Evolutionary conservation across 345 rosid species (phyloP).

Genomic region (Citrus reticulata): DNA sequence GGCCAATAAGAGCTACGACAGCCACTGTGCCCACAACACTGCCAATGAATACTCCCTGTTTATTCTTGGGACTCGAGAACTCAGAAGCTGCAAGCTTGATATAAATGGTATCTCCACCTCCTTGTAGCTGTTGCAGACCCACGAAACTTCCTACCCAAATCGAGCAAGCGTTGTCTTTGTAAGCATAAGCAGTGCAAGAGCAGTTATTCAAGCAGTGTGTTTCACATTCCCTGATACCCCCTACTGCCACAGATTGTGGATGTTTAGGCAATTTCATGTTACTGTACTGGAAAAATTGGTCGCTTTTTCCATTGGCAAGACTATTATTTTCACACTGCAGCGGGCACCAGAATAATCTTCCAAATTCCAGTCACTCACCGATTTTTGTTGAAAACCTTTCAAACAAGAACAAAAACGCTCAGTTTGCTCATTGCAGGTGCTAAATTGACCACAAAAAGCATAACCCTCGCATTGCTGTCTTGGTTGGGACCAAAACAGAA

Average conservation of each 20-base stretch:
- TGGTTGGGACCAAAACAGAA: too few relatives aligned
- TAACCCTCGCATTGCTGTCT: too few relatives aligned
- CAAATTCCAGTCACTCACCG: too few relatives aligned
- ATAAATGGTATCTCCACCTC: conserved; percentile 33
- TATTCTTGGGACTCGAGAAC: conserved; percentile 31
- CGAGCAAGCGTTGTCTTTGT: conserved; percentile 33
- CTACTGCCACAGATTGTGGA: conserved; percentile 8
- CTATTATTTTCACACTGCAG: conserved; percentile 33
- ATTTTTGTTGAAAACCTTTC: too few relatives aligned
- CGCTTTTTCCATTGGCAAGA: conserved; percentile 23
- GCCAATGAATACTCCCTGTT: conserved; percentile 31
- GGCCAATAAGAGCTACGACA: conserved; percentile 22
- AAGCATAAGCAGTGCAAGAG: conserved; percentile 67
- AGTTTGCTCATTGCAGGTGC: too few relatives aligned
- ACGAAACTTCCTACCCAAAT: conserved; percentile 56
- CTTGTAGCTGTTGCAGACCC: conserved; percentile 36
- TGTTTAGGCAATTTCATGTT: conserved; percentile 23
- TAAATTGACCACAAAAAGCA: too few relatives aligned
- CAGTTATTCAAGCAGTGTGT: conserved; percentile 48
- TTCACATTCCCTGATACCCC: conserved; percentile 34
- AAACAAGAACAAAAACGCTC: too few relatives aligned
- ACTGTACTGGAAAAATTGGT: conserved; percentile 23
- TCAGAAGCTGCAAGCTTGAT: conserved; percentile 72
- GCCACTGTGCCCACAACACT: conserved; percentile 37
- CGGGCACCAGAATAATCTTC: too few relatives aligned